phyloP scores from a whole-genome alignment of 1,284 basidiomycete genomes.

The Ustilago xerochloae region DNA sequence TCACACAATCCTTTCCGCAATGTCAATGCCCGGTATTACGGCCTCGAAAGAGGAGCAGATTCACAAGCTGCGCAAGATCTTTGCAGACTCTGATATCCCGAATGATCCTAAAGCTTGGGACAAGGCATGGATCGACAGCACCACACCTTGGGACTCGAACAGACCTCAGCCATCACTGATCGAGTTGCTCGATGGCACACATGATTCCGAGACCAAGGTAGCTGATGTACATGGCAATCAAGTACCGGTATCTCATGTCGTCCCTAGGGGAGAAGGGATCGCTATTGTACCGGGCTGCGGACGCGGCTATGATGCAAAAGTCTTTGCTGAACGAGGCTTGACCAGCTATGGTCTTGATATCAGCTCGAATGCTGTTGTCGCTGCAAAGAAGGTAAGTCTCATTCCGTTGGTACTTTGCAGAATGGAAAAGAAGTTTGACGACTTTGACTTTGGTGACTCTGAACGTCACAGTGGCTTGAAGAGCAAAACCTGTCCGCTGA shows the following conservation, averaged over 20 bases:
- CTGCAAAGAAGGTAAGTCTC: constrained; percentile 44
- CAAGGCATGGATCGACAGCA: constrained; percentile 46
- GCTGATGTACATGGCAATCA: constrained; percentile 9
- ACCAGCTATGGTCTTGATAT: constrained; percentile 47
- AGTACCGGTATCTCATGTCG: constrained; percentile 18
- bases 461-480: constrained; percentile 35
- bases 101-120: constrained; percentile 57
- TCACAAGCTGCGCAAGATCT: constrained; percentile 32
- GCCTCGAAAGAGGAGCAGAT: constrained; percentile 28
- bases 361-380: constrained; percentile 41
- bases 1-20: constrained; percentile 2
- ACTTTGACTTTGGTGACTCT: not conserved
- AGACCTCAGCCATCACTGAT: constrained; percentile 49
- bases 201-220: constrained; percentile 29
- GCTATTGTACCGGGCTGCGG: constrained; percentile 48
- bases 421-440: too few relatives aligned
- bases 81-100: constrained; percentile 32
- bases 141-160: constrained; percentile 53
- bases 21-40: not conserved
- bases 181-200: constrained; percentile 29
- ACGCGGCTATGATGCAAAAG: constrained; percentile 48
- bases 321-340: constrained; percentile 47
- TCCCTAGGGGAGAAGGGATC: constrained; percentile 24
- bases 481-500: constrained; percentile 19
- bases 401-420: too few relatives aligned